Evolutionary conservation across 306 rosid species (phyloP).

Genomic region (Ammopiptanthus mongolicus): DNA sequence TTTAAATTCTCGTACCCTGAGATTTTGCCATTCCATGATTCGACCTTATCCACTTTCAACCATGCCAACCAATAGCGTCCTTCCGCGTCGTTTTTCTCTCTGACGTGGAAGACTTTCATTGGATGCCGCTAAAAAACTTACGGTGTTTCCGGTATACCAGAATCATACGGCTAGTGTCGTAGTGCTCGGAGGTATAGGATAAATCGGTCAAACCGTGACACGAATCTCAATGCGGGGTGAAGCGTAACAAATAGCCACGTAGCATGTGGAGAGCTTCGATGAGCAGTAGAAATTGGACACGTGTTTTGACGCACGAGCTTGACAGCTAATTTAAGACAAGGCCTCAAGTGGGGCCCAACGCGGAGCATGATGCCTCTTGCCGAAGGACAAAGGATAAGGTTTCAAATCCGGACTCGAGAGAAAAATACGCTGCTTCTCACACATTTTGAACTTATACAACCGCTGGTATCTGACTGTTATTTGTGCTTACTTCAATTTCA

Average conservation of each 20-base stretch:
- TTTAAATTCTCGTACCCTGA: neutral
- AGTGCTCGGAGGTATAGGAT: conserved; percentile 16
- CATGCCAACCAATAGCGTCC: neutral
- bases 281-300: neutral
- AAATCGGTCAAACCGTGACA: conserved; percentile 26
- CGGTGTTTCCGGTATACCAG: neutral
- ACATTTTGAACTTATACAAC: neutral
- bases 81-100: neutral
- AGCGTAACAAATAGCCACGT: conserved; percentile 25
- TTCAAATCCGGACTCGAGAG: neutral
- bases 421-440: neutral
- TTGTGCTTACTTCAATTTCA: fast-evolving
- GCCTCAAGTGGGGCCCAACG: conserved; percentile 41
- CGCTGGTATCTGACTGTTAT: neutral
- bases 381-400: conserved; percentile 44
- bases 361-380: conserved; percentile 20
- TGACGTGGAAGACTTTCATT: neutral
- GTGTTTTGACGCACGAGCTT: neutral
- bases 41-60: neutral
- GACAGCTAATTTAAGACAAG: conserved; percentile 28
- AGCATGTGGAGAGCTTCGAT: fast-evolving
- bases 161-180: neutral
- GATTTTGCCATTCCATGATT: neutral
- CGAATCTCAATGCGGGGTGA: conserved; percentile 9
- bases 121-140: neutral